Evolutionary conservation across 2,329 filamentous ascomycete species (phyloP), one percentile per base, ranked within the genome.

Genomic region (Trichoderma pleuroti): DNA sequence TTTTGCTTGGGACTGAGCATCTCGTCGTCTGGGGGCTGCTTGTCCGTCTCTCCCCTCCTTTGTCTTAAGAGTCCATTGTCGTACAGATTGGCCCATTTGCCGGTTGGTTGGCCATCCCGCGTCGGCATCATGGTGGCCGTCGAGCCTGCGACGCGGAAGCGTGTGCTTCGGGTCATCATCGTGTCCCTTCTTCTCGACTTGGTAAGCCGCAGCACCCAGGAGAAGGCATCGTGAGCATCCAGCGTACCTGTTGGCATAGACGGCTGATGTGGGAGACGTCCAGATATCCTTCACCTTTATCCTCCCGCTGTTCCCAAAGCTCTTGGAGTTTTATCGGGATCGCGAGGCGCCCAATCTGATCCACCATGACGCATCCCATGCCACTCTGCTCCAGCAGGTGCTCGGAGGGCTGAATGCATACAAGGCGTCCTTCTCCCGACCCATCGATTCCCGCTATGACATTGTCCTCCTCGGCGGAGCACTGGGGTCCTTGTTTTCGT

Each of bases 251-350:
- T 34, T 52, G 21, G 28, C n/a, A 11, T 52, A 42, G 34, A 21
- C 18, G 30, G 18, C 72, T 74, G 34, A 76, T 72, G n/a, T 59
- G n/a, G 30, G 39, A 32, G 32, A 8, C 16, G 11, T 14, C 30
- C 62, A 98, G 95, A 93, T 98, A 77, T 98, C 95, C 70, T 99
- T 99, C 81, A 99, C 96, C 34, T 98, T 99, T 80, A 98, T 98
- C 79, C 91, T 99, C 10, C 96, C 96, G 0, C 89, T 99, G 42
- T 99, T 98, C 80, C 96, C 94, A 9, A 94, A 94, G 71, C 91
- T 99, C 57, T 91, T 98, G 81, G 92, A 97, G 77, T 98, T 98
- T 87, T 99, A 98, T 84, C 93, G 93, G 82, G 91, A 93, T 78
- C 89, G 90, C 81, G 94, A 98, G 82, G 87, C 87, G 52, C 83